Evolutionary conservation across 176 grass and related monocot genomes (phyloP).

Genomic region (Oryza coarctata): DNA sequence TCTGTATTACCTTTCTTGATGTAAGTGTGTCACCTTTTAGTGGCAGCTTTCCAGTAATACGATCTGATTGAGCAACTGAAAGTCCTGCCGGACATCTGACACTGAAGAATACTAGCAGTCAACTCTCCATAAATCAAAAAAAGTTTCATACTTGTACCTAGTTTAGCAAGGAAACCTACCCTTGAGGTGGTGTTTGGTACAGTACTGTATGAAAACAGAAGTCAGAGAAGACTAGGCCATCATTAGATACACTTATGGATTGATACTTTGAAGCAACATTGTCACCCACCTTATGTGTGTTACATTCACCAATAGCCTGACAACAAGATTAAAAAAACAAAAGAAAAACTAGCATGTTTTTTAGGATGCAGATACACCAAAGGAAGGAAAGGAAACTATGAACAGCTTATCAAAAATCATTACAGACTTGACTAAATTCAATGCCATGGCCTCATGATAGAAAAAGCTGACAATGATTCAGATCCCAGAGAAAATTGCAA

Average conservation of each 20-base stretch:
- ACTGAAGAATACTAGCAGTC: constrained; percentile 38
- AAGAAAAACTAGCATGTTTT: background rate
- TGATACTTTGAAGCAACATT: constrained; percentile 61
- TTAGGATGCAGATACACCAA: constrained; percentile 1
- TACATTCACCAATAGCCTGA: constrained; percentile 82
- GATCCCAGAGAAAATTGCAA: background rate
- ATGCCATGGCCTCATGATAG: background rate
- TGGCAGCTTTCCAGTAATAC: constrained; percentile 76
- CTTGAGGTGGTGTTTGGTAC: constrained; percentile 67
- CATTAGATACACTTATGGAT: constrained; percentile 56
- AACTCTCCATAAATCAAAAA: background rate
- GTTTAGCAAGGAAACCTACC: constrained; percentile 54
- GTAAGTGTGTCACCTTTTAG: constrained; percentile 65
- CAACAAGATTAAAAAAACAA: background rate
- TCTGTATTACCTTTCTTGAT: constrained; percentile 72
- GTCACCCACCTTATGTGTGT: constrained; percentile 61
- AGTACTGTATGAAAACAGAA: constrained; percentile 84
- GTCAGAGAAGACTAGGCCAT: constrained; percentile 65
- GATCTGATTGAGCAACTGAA: constrained; percentile 68
- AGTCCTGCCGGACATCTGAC: constrained; percentile 74
- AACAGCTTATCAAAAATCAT: background rate
- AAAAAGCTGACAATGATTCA: background rate
- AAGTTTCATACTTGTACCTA: background rate
- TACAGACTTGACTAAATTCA: background rate
- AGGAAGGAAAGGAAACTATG: background rate